A percentile compares a stretch with the other conserved stretches of the same genome.
These are phyloP conservation scores for Phaeophleospora eucalypticola DNA, from an alignment of 2,329 filamentous ascomycete species.

Conservation along the genomic window DNA sequence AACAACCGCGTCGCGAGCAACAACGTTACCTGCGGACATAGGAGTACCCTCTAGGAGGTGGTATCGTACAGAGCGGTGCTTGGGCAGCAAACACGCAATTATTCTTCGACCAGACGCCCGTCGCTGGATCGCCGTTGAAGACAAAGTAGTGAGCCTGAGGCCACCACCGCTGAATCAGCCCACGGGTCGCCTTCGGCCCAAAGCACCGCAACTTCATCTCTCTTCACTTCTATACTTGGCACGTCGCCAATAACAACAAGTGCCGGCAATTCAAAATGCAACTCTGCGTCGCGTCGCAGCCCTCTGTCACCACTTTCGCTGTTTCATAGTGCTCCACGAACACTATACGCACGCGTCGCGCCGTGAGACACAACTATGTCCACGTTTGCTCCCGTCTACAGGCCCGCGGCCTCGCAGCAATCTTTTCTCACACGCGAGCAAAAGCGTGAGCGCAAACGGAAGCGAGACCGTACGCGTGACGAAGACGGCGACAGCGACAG, in stretches of 20 bases:
- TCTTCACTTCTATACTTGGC: not conserved
- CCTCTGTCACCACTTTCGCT: not conserved
- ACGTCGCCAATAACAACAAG: too few species aligned
- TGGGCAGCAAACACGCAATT: too few species aligned
- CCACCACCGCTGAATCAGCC: not conserved
- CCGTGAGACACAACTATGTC: constrained; percentile 18
- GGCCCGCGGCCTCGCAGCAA: constrained; percentile 20
- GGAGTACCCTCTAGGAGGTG: too few species aligned
- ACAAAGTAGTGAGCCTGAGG: not conserved
- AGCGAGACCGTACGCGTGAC: constrained; percentile 10
- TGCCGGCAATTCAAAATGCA: too few species aligned
- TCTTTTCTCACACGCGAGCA: constrained; percentile 26
- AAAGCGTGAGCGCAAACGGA: constrained; percentile 26
- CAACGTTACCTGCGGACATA: too few species aligned
- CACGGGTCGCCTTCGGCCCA: too few species aligned
- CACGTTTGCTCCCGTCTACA: constrained; percentile 29
- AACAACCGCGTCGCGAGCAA: not conserved
- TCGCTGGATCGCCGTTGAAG: too few species aligned
- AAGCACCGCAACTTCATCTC: not conserved
- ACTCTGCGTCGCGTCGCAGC: not conserved
- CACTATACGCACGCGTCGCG: too few species aligned
- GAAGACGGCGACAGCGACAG: constrained; percentile 14
- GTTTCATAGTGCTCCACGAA: too few species aligned
- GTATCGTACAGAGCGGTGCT: too few species aligned
- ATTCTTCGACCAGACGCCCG: too few species aligned